A percentile compares a stretch with the other conserved stretches of the same genome.
Conservation (phyloP, 345 rosid species). For the Salix caprea region DNA sequence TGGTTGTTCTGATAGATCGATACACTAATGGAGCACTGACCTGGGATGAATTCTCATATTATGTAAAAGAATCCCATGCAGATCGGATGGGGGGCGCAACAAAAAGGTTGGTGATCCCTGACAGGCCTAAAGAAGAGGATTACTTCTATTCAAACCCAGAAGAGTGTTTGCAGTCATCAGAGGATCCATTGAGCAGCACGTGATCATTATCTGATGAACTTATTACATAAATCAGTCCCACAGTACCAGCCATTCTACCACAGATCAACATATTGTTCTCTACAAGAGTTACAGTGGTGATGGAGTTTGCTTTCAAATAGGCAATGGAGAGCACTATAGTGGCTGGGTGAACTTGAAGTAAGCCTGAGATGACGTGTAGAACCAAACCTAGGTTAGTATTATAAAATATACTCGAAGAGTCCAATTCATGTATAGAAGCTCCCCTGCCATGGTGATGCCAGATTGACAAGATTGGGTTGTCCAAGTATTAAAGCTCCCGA, state of each 20-base stretch:
- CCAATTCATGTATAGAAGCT: slow-evolving; percentile 39
- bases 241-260: slow-evolving; percentile 23
- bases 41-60: slow-evolving; percentile 78
- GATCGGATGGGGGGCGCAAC: slow-evolving; percentile 66
- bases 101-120: slow-evolving; percentile 60
- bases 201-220: slow-evolving; percentile 22
- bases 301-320: slow-evolving; percentile 10
- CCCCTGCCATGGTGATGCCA: slow-evolving; percentile 32
- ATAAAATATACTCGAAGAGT: slow-evolving; percentile 33
- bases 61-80: slow-evolving; percentile 69
- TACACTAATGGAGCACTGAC: slow-evolving; percentile 49
- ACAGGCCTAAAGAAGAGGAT: slow-evolving; percentile 88
- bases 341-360: slow-evolving; percentile 9
- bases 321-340: slow-evolving; percentile 7
- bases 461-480: slow-evolving; percentile 24
- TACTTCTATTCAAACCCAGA: slow-evolving; percentile 92
- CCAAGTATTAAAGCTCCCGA: slow-evolving; percentile 30
- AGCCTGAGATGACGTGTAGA: slow-evolving; percentile 17
- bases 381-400: slow-evolving; percentile 9
- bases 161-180: slow-evolving; percentile 65
- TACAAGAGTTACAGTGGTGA: not conserved
- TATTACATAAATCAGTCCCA: slow-evolving; percentile 5
- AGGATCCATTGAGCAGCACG: slow-evolving; percentile 36
- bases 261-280: slow-evolving; percentile 19
- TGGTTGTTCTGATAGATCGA: slow-evolving; percentile 81